Evolutionary conservation across 148 eudicot genomes (phyloP), one percentile per base, ranked within the genome.

Genomic region (Talinum fruticosum): DNA sequence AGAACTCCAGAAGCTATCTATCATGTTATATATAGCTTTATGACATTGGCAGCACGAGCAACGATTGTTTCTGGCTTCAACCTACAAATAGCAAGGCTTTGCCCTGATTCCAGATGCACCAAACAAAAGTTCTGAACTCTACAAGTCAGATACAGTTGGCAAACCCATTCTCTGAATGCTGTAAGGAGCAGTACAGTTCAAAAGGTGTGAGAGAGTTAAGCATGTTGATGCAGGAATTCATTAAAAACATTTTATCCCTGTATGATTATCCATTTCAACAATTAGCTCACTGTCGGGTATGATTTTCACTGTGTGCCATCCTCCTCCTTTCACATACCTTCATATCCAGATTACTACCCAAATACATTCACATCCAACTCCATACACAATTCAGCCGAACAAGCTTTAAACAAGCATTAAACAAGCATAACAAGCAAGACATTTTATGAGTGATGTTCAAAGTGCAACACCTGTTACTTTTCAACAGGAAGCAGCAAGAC

Each of bases 41-140:
- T 54, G 10, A 57, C 28, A 57, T n/a, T 23, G 64, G n/a, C 24
- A 24, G 64, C 1, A 23, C 7, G 64, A 23, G 28, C 64, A 57
- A 57, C 23, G 8, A 24, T 57, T 57, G 64, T 57, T 57, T 24
- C 64, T 0, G 24, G 24, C 64, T 57, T n/a, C 28, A 57, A 57
- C 64, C 64, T 3, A 57, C 64, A 57, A 57, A 57, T 57, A 57
- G 64, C 26, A 57, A 57, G 64, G 64, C 64, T 57, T 57, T 57
- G 28, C 64, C n/a, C n/a, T n/a, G n/a, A n/a, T n/a, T n/a, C n/a
- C n/a, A n/a, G n/a, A n/a, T n/a, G n/a, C n/a, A n/a, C 64, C 64
- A 57, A 6, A 28, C 64, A 57, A 57, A 28, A 57, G 64, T 57
- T 57, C 64, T 19, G 26, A n/a, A 24, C 64, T 57, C 64, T n/a